Percentiles rank a stretch among this genome's conserved stretches.
phyloP scores from a whole-genome alignment of 1,139 yeast species.

The Lodderomyces orthopsilosis region DNA sequence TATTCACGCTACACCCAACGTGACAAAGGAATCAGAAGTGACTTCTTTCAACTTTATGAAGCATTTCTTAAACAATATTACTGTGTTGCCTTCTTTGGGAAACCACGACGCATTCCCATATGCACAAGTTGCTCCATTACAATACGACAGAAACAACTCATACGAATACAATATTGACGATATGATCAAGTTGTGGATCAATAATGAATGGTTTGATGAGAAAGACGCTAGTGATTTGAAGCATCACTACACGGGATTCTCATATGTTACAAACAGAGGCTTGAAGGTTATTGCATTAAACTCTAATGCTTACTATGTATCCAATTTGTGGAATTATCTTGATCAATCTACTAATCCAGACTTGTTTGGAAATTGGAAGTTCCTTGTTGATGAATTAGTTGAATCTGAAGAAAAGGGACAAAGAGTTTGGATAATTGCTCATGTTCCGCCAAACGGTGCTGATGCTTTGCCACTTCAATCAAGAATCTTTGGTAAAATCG shows the following conservation, averaged over 20 bases:
- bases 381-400: conserved; percentile 57
- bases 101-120: conserved; percentile 78
- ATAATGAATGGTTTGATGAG: conserved; percentile 35
- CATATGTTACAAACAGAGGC: conserved; percentile 54
- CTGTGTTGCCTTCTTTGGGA: conserved; percentile 64
- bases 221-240: conserved; percentile 19
- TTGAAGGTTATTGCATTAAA: conserved; percentile 63
- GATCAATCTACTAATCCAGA: conserved; percentile 54
- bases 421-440: conserved; percentile 71
- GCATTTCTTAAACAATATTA: conserved; percentile 49
- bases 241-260: conserved; percentile 60
- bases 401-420: conserved; percentile 56
- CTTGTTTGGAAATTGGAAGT: conserved; percentile 61
- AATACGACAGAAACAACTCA: conserved; percentile 30
- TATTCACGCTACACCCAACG: conserved; percentile 45
- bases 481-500: conserved; percentile 51
- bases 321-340: conserved; percentile 63
- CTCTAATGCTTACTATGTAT: conserved; percentile 63
- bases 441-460: conserved; percentile 54
- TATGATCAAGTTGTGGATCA: conserved; percentile 56
- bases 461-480: conserved; percentile 64
- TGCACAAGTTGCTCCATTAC: conserved; percentile 59
- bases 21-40: conserved; percentile 53
- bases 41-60: conserved; percentile 53
- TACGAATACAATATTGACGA: conserved; percentile 49